These are phyloP conservation scores for Phlebopus sp. DNA, from an alignment of 1,284 basidiomycete genomes.

Conservation along the genomic window DNA sequence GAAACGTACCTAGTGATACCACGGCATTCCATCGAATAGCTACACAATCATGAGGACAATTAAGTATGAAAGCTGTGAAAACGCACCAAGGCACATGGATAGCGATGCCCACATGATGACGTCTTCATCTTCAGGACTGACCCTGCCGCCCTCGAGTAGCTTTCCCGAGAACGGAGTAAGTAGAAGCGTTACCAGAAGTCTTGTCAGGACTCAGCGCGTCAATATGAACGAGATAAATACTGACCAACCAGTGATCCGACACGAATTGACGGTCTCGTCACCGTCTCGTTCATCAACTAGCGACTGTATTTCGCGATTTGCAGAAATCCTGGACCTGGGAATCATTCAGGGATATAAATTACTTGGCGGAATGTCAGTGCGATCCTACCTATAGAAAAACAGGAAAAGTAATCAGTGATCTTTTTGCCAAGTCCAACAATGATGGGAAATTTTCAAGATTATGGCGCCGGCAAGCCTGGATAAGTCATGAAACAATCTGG, in stretches of 20 bases:
- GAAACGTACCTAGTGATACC: slow-evolving; percentile 11
- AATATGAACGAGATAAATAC: too few species aligned
- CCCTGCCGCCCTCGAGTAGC: slow-evolving; percentile 7
- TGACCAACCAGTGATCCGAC: neutral
- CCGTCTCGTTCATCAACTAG: too few species aligned
- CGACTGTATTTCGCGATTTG: too few species aligned
- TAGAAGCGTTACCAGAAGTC: slow-evolving; percentile 9
- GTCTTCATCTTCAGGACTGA: slow-evolving; percentile 23
- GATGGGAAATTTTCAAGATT: slow-evolving; percentile 8
- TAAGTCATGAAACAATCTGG: too few species aligned
- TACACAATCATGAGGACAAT: too few species aligned
- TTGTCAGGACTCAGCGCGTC: neutral
- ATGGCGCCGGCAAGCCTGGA: slow-evolving; percentile 12
- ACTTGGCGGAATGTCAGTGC: neutral
- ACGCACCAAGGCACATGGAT: slow-evolving; percentile 9
- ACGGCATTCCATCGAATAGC: slow-evolving; percentile 12
- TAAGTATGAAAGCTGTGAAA: neutral
- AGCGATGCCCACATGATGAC: slow-evolving; percentile 6
- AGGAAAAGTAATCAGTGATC: slow-evolving; percentile 5
- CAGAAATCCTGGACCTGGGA: slow-evolving; percentile 3
- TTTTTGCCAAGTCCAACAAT: too few species aligned
- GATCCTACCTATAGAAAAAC: neutral
- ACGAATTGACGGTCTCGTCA: too few species aligned
- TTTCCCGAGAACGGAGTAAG: slow-evolving; percentile 15
- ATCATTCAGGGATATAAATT: slow-evolving; percentile 14